Evolutionary conservation across 345 rosid species (phyloP).

Genomic region (Brassica incana): DNA sequence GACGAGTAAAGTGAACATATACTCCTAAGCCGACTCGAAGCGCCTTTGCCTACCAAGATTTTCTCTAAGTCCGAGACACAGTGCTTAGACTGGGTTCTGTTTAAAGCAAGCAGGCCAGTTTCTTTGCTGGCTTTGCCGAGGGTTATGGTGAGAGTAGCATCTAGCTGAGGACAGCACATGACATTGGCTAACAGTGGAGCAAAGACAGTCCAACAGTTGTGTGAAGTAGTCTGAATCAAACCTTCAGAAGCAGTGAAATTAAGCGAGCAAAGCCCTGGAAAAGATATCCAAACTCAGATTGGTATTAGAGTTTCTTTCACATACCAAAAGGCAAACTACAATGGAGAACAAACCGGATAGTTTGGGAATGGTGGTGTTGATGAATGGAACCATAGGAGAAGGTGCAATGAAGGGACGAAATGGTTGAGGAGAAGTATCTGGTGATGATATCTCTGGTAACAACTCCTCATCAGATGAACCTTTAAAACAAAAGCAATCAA

Average conservation of each 20-base stretch:
- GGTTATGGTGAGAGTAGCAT: conserved; percentile 72
- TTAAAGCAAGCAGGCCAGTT: conserved; percentile 68
- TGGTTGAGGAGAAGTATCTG: conserved; percentile 74
- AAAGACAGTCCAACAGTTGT: conserved; percentile 71
- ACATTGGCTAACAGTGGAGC: conserved; percentile 90
- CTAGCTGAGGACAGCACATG: conserved; percentile 93
- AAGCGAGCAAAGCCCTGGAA: conserved; percentile 66
- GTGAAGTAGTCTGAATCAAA: conserved; percentile 75
- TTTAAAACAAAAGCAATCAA: conserved; percentile 24
- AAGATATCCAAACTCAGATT: background rate
- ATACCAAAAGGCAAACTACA: background rate
- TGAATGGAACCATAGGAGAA: conserved; percentile 79
- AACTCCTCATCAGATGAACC: conserved; percentile 54
- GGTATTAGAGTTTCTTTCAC: background rate
- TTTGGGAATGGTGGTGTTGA: conserved; percentile 67
- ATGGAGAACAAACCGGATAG: conserved; percentile 63
- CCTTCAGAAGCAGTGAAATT: conserved; percentile 72
- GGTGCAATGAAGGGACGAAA: conserved; percentile 90
- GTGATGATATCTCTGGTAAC: conserved; percentile 73
- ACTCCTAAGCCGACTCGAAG: conserved; percentile 49
- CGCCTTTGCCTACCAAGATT: conserved; percentile 78
- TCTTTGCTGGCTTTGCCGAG: conserved; percentile 77
- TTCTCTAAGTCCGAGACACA: conserved; percentile 86
- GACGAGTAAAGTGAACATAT: conserved; percentile 63
- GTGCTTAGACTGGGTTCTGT: conserved; percentile 58